Conservation (phyloP, 2,329 filamentous ascomycete species). For the Stromatinia cepivora region DNA sequence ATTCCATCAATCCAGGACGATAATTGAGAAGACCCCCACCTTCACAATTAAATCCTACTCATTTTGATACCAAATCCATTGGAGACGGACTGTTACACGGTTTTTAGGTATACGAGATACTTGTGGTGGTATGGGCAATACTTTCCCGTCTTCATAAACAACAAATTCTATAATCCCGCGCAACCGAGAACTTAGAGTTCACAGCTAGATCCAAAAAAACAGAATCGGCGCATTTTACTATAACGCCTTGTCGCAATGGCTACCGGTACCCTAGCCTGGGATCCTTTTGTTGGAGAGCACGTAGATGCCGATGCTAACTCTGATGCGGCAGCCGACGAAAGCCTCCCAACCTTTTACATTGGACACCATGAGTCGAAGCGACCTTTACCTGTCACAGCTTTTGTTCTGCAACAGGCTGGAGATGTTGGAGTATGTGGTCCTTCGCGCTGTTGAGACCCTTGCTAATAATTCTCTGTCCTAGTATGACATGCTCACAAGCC, state of each 20-base stretch:
- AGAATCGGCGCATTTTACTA: constrained; percentile 7
- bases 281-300: constrained; percentile 13
- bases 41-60: neutral
- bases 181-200: constrained; percentile 1
- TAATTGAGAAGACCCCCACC: neutral
- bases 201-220: neutral
- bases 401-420: constrained; percentile 66
- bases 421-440: constrained; percentile 62
- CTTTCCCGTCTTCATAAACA: neutral
- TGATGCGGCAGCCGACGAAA: constrained; percentile 36
- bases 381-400: constrained; percentile 58
- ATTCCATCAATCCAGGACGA: constrained; percentile 6
- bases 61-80: neutral
- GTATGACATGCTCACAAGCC: constrained; percentile 78
- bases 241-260: constrained; percentile 7
- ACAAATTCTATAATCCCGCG: neutral
- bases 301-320: constrained; percentile 28
- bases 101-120: constrained; percentile 1
- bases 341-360: constrained; percentile 60
- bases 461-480: constrained; percentile 41
- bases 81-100: neutral
- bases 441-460: neutral
- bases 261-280: constrained; percentile 11
- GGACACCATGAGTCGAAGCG: constrained; percentile 72
- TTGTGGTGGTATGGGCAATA: neutral